Evolutionary conservation across 306 rosid genomes (phyloP).

Genomic region (Lathyrus tuberosus): DNA sequence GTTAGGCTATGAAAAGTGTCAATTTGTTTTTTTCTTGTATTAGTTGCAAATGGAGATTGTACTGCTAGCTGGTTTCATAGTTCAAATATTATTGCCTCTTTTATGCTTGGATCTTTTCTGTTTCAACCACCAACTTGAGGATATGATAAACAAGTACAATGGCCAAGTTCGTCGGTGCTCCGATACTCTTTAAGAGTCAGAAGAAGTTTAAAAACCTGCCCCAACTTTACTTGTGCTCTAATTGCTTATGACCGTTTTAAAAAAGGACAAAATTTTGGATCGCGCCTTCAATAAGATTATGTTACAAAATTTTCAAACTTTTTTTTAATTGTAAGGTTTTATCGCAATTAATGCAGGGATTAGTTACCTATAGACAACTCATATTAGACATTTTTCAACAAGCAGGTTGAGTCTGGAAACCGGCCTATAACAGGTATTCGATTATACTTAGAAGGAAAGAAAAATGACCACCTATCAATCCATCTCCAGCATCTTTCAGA

Average conservation of each 20-base stretch:
- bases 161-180: conserved; percentile 70
- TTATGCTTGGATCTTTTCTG: conserved; percentile 20
- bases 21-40: conserved; percentile 28
- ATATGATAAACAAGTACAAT: conserved; percentile 60
- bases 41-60: background rate
- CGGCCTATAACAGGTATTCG: conserved; percentile 87
- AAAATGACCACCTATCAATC: conserved; percentile 66
- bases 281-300: no score
- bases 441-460: conserved; percentile 81
- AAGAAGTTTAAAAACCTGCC: background rate
- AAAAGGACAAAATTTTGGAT: no score
- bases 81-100: background rate
- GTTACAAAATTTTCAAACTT: background rate
- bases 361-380: background rate
- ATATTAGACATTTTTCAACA: background rate
- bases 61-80: no score
- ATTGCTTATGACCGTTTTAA: background rate
- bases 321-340: conserved; percentile 12
- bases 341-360: background rate
- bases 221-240: background rate
- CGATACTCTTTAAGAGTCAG: conserved; percentile 27
- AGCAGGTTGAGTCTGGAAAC: conserved; percentile 70
- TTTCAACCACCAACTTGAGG: conserved; percentile 68
- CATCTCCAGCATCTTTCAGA: conserved; percentile 91
- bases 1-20: conserved; percentile 17